A percentile compares a stretch with the other conserved stretches of the same genome.
Evolutionary conservation across 345 rosid species (phyloP).

Genomic region (Nephelium lappaceum): DNA sequence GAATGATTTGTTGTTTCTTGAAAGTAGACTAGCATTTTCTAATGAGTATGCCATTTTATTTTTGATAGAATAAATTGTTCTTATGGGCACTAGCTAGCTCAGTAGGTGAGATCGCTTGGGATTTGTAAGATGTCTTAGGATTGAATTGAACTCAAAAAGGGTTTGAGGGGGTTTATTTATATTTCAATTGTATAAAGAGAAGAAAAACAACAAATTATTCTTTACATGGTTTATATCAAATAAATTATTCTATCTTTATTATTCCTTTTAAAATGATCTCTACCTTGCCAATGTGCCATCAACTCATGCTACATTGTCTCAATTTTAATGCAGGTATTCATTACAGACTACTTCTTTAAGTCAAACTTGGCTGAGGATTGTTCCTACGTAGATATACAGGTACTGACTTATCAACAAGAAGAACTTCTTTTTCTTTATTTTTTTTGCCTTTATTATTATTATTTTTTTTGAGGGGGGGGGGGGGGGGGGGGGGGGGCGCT

Average conservation of each 20-base stretch:
- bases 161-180: background rate
- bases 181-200: background rate
- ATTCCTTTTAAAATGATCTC: background rate
- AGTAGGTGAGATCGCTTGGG: background rate
- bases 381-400: conserved; percentile 74
- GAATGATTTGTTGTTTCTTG: background rate
- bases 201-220: background rate
- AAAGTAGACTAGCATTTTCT: background rate
- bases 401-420: conserved; percentile 27
- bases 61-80: background rate
- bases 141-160: background rate
- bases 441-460: no score
- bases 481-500: no score
- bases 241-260: background rate
- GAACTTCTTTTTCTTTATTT: background rate
- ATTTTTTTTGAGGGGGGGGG: no score
- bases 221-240: background rate
- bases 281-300: background rate
- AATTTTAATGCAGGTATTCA: conserved; percentile 72
- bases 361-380: conserved; percentile 71
- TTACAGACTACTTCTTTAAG: conserved; percentile 87
- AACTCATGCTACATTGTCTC: conserved; percentile 7
- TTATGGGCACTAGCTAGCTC: background rate
- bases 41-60: background rate
- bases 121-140: background rate